Evolutionary conservation across 768 basidiomycete genomes (phyloP).

Genomic region (Boletus barrowsii): DNA sequence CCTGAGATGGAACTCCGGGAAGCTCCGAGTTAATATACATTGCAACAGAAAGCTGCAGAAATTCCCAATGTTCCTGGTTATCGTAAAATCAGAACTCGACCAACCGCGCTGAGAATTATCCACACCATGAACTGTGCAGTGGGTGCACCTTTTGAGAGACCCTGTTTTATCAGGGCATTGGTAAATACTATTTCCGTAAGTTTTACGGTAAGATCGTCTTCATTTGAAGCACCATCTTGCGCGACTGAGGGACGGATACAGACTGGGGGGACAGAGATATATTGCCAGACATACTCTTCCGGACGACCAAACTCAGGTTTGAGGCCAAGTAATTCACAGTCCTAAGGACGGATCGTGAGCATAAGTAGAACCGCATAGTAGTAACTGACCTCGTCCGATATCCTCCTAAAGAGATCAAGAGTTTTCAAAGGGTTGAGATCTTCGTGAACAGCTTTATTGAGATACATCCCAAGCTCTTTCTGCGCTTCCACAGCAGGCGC

Average conservation of each 20-base stretch:
- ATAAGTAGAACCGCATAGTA: neutral
- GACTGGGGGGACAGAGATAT: conserved; percentile 95
- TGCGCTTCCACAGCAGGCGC: conserved; percentile 77
- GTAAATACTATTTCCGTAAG: conserved; percentile 95
- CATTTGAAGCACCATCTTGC: conserved; percentile 97
- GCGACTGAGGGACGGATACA: conserved; percentile 97
- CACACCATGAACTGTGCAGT: conserved; percentile 85
- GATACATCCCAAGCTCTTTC: conserved; percentile 79
- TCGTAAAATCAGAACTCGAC: neutral
- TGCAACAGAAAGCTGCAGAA: conserved; percentile 89
- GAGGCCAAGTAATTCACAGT: conserved; percentile 91
- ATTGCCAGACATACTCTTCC: conserved; percentile 99
- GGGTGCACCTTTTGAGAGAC: conserved; percentile 81
- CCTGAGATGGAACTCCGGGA: conserved; percentile 85
- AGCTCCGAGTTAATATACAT: conserved; percentile 98
- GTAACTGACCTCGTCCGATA: conserved; percentile 77
- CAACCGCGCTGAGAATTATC: neutral
- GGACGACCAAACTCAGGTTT: conserved; percentile 87
- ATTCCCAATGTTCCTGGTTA: conserved; percentile 94
- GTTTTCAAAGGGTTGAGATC: conserved; percentile 95
- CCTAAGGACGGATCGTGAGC: conserved; percentile 44
- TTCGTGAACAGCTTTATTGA: conserved; percentile 86
- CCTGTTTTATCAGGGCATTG: conserved; percentile 89
- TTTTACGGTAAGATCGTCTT: conserved; percentile 97
- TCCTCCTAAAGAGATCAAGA: conserved; percentile 85